Conservation (phyloP, 306 rosid genomes). For the Dalbergia cochinchinensis region DNA sequence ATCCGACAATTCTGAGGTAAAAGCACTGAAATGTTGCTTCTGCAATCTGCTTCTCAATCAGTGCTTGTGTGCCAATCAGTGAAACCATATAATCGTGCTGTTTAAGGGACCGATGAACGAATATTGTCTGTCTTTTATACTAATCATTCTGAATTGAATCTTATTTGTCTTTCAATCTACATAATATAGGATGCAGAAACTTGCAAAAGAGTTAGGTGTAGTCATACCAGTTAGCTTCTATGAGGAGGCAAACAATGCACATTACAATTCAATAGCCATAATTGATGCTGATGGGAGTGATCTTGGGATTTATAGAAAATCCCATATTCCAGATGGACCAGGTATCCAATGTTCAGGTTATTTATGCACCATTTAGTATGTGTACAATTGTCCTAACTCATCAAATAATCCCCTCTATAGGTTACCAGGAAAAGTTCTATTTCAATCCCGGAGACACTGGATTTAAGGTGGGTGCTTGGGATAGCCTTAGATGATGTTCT, state of each 20-base stretch:
- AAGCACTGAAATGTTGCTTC: conserved; percentile 29
- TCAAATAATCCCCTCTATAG: conserved; percentile 53
- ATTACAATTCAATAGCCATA: conserved; percentile 86
- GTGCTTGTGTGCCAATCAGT: conserved; percentile 17
- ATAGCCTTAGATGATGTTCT: conserved; percentile 26
- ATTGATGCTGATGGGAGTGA: conserved; percentile 95
- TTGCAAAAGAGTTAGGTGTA: conserved; percentile 85
- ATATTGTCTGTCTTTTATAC: conserved; percentile 18
- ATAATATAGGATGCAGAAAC: conserved; percentile 80
- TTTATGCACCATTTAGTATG: background rate
- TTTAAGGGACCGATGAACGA: conserved; percentile 22
- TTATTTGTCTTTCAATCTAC: conserved; percentile 43
- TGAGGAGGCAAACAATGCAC: conserved; percentile 98
- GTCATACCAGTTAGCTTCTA: conserved; percentile 96
- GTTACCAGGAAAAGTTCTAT: conserved; percentile 97
- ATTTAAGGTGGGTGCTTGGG: conserved; percentile 73
- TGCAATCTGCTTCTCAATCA: conserved; percentile 28
- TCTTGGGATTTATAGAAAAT: conserved; percentile 94
- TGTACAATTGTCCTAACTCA: background rate
- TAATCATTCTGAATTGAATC: conserved; percentile 32
- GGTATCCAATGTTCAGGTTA: conserved; percentile 56
- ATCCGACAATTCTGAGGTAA: conserved; percentile 92
- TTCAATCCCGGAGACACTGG: conserved; percentile 98
- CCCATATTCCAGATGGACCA: conserved; percentile 98
- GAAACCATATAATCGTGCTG: conserved; percentile 24